Evolutionary conservation across 2,329 filamentous ascomycete species (phyloP).

Genomic region (Aspergillus alliaceus): DNA sequence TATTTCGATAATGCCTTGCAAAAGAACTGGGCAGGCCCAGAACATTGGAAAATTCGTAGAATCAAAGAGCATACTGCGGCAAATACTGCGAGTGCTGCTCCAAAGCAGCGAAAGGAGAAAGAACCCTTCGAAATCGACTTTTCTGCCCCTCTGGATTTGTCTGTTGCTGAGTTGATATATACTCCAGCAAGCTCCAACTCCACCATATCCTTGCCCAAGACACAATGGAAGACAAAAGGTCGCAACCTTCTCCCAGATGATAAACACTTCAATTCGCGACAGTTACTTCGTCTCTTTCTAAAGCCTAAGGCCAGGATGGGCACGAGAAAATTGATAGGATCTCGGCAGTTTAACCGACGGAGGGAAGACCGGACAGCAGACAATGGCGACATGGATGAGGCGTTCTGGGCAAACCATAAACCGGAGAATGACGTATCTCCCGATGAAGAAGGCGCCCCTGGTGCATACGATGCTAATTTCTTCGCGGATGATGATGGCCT

Average conservation of each 20-base stretch:
- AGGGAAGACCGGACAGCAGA: slow-evolving; percentile 56
- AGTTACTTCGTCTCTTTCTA: slow-evolving; percentile 84
- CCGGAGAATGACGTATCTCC: slow-evolving; percentile 54
- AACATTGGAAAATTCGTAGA: slow-evolving; percentile 95
- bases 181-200: slow-evolving; percentile 78
- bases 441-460: slow-evolving; percentile 61
- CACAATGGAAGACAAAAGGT: slow-evolving; percentile 92
- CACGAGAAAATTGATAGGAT: slow-evolving; percentile 59
- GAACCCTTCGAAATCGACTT: slow-evolving; percentile 97
- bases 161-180: slow-evolving; percentile 74
- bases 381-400: slow-evolving; percentile 85
- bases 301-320: slow-evolving; percentile 89
- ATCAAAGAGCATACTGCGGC: slow-evolving; percentile 75
- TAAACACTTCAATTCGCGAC: slow-evolving; percentile 95
- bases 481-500: slow-evolving; percentile 72
- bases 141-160: slow-evolving; percentile 67
- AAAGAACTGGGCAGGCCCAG: slow-evolving; percentile 97
- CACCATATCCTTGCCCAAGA: slow-evolving; percentile 82
- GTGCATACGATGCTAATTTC: slow-evolving; percentile 95
- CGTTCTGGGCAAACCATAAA: slow-evolving; percentile 77
- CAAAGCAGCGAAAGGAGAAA: slow-evolving; percentile 82
- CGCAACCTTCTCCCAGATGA: slow-evolving; percentile 93
- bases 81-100: slow-evolving; percentile 38
- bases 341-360: slow-evolving; percentile 35
- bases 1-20: slow-evolving; percentile 96